phyloP scores from a whole-genome alignment of 495 filamentous ascomycete genomes.

The Neurospora cerealis region DNA sequence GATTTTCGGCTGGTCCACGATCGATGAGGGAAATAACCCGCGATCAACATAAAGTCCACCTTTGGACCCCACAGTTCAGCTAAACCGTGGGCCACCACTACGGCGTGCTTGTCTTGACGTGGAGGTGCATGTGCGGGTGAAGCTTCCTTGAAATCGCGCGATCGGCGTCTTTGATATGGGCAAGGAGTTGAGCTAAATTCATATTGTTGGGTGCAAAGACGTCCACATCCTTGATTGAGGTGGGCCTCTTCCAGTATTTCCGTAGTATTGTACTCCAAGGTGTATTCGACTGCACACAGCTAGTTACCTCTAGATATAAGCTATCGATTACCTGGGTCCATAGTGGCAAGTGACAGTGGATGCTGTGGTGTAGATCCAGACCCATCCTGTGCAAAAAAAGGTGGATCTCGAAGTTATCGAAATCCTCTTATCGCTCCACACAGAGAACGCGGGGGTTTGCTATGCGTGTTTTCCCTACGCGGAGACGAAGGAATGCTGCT shows the following conservation, averaged over 20 bases:
- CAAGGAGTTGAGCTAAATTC: neutral
- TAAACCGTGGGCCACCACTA: neutral
- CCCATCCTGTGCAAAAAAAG: neutral
- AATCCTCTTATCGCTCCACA: too few species aligned
- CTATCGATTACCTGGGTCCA: too few species aligned
- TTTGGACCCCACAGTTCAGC: neutral
- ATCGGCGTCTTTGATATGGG: neutral
- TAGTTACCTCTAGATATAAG: too few species aligned
- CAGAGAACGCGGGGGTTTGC: neutral
- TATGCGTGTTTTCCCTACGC: neutral
- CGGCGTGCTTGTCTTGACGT: neutral
- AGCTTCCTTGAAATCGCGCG: neutral
- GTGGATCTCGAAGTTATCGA: too few species aligned
- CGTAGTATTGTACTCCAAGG: too few species aligned
- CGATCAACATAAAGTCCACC: neutral
- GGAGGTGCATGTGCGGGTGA: neutral
- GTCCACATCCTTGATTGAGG: too few species aligned
- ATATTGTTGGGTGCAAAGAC: too few species aligned
- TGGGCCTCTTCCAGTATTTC: too few species aligned
- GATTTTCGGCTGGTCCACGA: neutral
- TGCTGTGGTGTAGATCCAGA: neutral
- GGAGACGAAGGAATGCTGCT: neutral
- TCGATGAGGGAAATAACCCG: neutral
- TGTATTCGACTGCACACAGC: too few species aligned
- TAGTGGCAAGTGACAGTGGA: too few species aligned